A percentile compares a stretch with the other conserved stretches of the same genome.
Evolutionary conservation across 345 rosid genomes (phyloP).

Genomic region (Cardiospermum halicacabum): DNA sequence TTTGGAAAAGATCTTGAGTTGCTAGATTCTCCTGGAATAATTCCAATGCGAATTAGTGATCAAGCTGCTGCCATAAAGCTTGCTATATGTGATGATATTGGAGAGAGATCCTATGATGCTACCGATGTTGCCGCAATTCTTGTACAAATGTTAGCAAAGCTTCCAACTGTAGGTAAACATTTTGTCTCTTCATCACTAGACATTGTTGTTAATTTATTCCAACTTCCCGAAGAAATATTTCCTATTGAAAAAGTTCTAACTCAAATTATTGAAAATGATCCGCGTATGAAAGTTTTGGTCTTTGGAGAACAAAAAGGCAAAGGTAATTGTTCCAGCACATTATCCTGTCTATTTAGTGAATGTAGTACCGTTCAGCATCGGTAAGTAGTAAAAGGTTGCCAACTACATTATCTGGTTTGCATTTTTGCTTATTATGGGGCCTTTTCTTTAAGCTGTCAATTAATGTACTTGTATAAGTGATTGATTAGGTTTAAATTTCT

Average conservation of each 20-base stretch:
- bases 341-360: not conserved
- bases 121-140: slow-evolving; percentile 85
- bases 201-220: slow-evolving; percentile 2
- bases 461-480: not conserved
- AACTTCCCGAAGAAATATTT: not conserved
- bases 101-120: slow-evolving; percentile 86
- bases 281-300: not conserved
- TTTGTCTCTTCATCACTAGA: not conserved
- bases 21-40: slow-evolving; percentile 85
- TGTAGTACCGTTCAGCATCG: not conserved
- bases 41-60: slow-evolving; percentile 90
- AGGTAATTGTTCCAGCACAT: not conserved
- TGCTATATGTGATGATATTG: slow-evolving; percentile 94
- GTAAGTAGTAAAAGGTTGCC: not conserved
- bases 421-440: not conserved
- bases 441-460: not conserved
- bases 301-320: not conserved
- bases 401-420: not conserved
- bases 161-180: slow-evolving; percentile 61
- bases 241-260: not conserved
- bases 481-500: not conserved
- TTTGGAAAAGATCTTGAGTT: slow-evolving; percentile 88
- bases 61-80: slow-evolving; percentile 93
- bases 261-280: not conserved
- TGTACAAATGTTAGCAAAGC: slow-evolving; percentile 67